Evolutionary conservation across 306 rosid species (phyloP).

Genomic region (Vigna unguiculata): DNA sequence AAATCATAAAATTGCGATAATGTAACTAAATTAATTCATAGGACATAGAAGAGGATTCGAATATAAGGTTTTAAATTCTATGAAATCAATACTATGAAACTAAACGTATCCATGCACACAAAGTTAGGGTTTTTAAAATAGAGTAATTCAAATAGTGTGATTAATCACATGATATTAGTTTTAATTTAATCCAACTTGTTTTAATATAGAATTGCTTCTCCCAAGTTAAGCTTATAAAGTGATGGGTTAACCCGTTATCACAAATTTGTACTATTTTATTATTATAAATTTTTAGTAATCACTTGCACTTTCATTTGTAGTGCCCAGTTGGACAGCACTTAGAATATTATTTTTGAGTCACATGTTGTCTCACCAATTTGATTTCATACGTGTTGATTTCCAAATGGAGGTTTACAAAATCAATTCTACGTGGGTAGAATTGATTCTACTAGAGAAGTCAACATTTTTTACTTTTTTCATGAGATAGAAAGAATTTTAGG

Average conservation of each 20-base stretch:
- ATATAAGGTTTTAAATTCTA: neutral
- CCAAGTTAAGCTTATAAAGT: neutral
- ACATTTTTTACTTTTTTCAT: neutral
- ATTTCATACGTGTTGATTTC: neutral
- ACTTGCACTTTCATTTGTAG: neutral
- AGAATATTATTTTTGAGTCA: neutral
- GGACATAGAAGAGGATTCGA: neutral
- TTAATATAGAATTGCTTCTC: neutral
- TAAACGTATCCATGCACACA: no score
- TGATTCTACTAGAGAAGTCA: neutral
- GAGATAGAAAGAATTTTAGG: neutral
- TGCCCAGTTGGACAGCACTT: no score
- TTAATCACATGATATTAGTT: neutral
- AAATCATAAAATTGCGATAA: no score
- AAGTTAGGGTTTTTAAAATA: neutral
- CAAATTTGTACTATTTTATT: neutral
- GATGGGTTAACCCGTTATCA: neutral
- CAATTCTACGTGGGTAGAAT: neutral
- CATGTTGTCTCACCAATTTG: neutral
- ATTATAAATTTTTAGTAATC: neutral
- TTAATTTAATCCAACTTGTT: neutral
- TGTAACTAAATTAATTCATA: neutral
- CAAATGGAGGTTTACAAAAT: neutral
- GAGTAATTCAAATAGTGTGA: neutral
- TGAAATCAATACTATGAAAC: neutral